Base-by-base conservation (phyloP, 352 stramenopile genomes). In the Phytopythium litorale region DNA sequence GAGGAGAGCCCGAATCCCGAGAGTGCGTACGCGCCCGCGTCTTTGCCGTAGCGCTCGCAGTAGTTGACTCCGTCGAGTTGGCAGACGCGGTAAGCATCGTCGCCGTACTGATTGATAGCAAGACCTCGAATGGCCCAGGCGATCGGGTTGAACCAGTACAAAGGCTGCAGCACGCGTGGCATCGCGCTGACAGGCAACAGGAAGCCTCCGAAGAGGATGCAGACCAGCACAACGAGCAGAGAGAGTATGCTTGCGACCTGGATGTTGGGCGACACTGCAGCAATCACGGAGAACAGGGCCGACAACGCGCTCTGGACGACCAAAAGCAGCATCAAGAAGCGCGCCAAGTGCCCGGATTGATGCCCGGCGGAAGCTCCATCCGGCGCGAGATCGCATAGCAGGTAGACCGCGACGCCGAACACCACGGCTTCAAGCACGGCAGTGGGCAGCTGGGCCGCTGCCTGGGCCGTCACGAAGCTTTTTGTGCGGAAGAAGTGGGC, bases 371-470 rank as follows among this genome's bases (percentile, higher is more conserved):
- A 25, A 3, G 43, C 18, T 8, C 15, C 19, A 21, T 7, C 6
- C 13, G 60, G 49, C 21, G 68, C 62, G 23, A 97, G 76, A 21
- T 87, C 88, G 55, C 84, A 71, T 59, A 94, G 76, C 72, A 76
- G 94, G 64, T 95, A 97, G 15, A 96, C 66, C 49, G 94, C 65
- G 2, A 75, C 81, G 42, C 85, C 81, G 73, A 97, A 95, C 21
- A 93, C 51, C 4, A 92, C 43, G 2, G 75, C 75, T 71, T 96
- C 88, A 11, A 84, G 63, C 16, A 81, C 18, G 58, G 64, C 60
- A 38, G 86, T 67, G n/a, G 81, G 71, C 12, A 82, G 11, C 48
- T 79, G 68, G 48, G 70, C 71, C 12, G 53, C 56, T 15, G 59
- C 64, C 6, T 60, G 69, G 3, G 74, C 83, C 23, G 94, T 40